Conservation (phyloP, 495 filamentous ascomycete genomes). For the Penicillium samsonianum region DNA sequence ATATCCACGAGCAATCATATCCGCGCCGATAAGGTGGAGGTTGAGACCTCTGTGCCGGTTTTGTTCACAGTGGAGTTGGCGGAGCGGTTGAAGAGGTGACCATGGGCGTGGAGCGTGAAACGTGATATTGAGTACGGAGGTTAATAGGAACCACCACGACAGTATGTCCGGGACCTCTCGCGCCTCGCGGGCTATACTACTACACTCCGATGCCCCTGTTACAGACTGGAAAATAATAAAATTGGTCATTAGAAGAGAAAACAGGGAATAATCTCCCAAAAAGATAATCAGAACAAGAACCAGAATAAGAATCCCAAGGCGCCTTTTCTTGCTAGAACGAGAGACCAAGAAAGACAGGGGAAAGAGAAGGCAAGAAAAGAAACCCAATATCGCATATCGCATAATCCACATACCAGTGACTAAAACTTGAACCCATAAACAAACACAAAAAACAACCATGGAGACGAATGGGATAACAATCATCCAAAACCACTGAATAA, state of each 20-base stretch:
- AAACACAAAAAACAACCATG: slow-evolving; percentile 13
- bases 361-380: slow-evolving; percentile 9
- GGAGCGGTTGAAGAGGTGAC: slow-evolving; percentile 39
- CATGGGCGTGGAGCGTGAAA: not conserved
- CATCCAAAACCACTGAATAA: slow-evolving; percentile 3
- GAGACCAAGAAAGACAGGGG: slow-evolving; percentile 24
- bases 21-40: slow-evolving; percentile 53
- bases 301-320: slow-evolving; percentile 22
- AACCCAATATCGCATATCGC: slow-evolving; percentile 25
- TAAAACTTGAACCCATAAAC: slow-evolving; percentile 19
- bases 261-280: slow-evolving; percentile 7
- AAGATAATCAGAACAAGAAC: slow-evolving; percentile 12
- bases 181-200: no score
- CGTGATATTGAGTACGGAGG: not conserved
- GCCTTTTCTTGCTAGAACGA: slow-evolving; percentile 31
- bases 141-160: not conserved
- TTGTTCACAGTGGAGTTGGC: slow-evolving; percentile 83
- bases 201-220: not conserved
- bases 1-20: slow-evolving; percentile 95
- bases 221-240: not conserved
- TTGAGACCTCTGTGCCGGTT: slow-evolving; percentile 68
- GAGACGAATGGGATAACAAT: slow-evolving; percentile 6
- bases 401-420: slow-evolving; percentile 30
- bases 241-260: slow-evolving; percentile 16
- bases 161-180: not conserved